Percentiles rank a stretch among this genome's conserved stretches.
phyloP scores from a whole-genome alignment of 2,329 filamentous ascomycete species.

The Sclerotinia sclerotiorum region DNA sequence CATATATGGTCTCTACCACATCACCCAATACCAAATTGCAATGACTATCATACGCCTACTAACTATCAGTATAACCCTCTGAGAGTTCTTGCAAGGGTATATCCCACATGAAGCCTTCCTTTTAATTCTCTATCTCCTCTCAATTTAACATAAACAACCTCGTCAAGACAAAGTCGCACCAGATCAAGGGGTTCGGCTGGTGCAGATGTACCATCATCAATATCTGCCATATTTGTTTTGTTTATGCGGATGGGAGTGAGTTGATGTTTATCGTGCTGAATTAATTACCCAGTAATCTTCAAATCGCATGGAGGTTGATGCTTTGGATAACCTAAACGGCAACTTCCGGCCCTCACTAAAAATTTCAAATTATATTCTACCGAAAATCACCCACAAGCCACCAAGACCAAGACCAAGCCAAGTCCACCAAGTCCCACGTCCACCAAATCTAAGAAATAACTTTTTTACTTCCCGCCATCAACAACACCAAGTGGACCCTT shows the following conservation, averaged over 20 bases:
- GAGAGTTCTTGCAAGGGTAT: not conserved
- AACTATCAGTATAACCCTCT: slow-evolving; percentile 28
- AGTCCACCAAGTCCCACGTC: not conserved
- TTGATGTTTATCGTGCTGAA: slow-evolving; percentile 17
- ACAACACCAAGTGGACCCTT: slow-evolving; percentile 20
- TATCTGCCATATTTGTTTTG: slow-evolving; percentile 71
- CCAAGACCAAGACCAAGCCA: not conserved
- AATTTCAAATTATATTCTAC: slow-evolving; percentile 8
- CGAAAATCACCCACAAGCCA: slow-evolving; percentile 2
- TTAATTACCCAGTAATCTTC: not conserved
- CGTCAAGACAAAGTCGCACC: slow-evolving; percentile 89
- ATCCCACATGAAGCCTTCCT: slow-evolving; percentile 84
- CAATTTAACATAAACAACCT: slow-evolving; percentile 96
- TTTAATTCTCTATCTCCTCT: slow-evolving; percentile 94
- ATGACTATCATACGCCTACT: slow-evolving; percentile 94
- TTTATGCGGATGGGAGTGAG: slow-evolving; percentile 20
- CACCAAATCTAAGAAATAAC: slow-evolving; percentile 6
- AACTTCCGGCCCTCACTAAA: slow-evolving; percentile 12
- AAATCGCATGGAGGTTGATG: not conserved
- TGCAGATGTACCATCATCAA: slow-evolving; percentile 65
- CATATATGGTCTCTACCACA: slow-evolving; percentile 95
- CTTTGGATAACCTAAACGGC: not conserved
- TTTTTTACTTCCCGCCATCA: slow-evolving; percentile 14
- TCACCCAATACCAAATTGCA: slow-evolving; percentile 96
- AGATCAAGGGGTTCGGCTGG: slow-evolving; percentile 92